These are phyloP conservation scores for Podospora pseudocomata DNA, from an alignment of 495 filamentous ascomycete genomes.

Conservation along the genomic window DNA sequence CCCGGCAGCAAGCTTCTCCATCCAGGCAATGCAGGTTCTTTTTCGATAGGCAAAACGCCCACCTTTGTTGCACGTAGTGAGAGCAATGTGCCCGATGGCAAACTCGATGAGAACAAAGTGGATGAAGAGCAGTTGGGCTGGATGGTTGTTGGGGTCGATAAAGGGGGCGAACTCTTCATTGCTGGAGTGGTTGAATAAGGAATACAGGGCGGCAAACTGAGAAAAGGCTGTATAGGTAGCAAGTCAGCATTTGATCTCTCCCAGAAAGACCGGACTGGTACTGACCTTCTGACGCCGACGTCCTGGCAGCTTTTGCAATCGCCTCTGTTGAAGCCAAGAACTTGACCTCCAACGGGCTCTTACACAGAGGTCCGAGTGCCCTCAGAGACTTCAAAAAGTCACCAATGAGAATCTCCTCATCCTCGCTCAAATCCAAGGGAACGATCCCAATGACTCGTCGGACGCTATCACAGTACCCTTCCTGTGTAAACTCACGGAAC, in stretches of 20 bases:
- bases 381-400: conserved; percentile 32
- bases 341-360: conserved; percentile 24
- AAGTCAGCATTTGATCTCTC: not conserved
- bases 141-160: conserved; percentile 40
- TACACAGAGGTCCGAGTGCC: conserved; percentile 26
- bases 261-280: not conserved
- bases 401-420: conserved; percentile 24
- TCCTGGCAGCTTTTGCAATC: conserved; percentile 18
- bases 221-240: conserved; percentile 23
- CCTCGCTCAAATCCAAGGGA: conserved; percentile 10
- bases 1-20: conserved; percentile 13
- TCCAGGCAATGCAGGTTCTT: conserved; percentile 21
- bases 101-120: conserved; percentile 45
- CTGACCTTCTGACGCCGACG: conserved; percentile 27
- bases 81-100: conserved; percentile 22
- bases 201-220: conserved; percentile 21
- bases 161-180: conserved; percentile 46
- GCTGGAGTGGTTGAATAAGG: conserved; percentile 18
- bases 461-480: conserved; percentile 27
- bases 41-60: conserved; percentile 22
- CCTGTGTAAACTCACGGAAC: conserved; percentile 33
- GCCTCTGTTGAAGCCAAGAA: conserved; percentile 29
- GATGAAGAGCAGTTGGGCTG: conserved; percentile 45
- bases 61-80: conserved; percentile 8
- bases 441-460: conserved; percentile 11